Conservation (phyloP, 73 alveolate genomes). For the Tetrahymena elliotti region DNA sequence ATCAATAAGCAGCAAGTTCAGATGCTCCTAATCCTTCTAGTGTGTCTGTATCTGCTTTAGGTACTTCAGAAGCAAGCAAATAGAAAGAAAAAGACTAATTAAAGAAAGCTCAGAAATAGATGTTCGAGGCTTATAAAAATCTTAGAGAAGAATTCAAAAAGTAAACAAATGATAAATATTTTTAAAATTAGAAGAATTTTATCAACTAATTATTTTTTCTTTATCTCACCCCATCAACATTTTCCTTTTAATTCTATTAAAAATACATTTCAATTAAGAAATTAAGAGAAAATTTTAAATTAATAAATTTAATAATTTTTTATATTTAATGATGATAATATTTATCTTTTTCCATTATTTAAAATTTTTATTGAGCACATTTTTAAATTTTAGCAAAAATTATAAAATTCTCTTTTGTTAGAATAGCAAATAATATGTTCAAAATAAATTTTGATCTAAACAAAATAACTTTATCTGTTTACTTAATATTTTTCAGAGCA, state of each 20-base stretch:
- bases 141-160: not conserved
- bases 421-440: too few relatives aligned
- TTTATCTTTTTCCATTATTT: too few relatives aligned
- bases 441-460: too few relatives aligned
- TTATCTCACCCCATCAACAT: not conserved
- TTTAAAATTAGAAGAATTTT: not conserved
- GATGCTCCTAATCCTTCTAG: not conserved
- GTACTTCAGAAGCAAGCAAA: not conserved
- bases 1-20: not conserved
- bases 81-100: not conserved
- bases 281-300: too few relatives aligned
- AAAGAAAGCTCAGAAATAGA: not conserved
- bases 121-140: not conserved
- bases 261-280: too few relatives aligned
- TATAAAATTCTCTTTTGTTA: too few relatives aligned
- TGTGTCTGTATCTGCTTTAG: not conserved
- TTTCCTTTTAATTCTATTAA: not conserved
- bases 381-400: too few relatives aligned
- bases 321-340: too few relatives aligned
- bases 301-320: too few relatives aligned
- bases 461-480: too few relatives aligned
- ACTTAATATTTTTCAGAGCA: too few relatives aligned
- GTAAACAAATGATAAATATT: not conserved
- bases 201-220: not conserved
- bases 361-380: not conserved